Evolutionary conservation across 495 filamentous ascomycete species (phyloP).

Genomic region (Evernia prunastri): DNA sequence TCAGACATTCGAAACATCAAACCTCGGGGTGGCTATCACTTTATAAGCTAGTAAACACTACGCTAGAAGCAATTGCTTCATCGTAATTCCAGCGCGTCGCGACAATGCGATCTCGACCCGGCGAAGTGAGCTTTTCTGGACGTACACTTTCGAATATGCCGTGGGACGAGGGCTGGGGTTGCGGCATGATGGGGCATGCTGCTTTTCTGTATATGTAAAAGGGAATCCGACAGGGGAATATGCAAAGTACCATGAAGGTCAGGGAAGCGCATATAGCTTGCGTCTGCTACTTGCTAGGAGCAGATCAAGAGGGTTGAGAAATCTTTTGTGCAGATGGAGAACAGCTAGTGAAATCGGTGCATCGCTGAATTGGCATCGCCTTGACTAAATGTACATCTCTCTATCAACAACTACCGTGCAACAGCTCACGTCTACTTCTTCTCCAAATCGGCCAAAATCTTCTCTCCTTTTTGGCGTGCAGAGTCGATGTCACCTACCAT

Average conservation of each 20-base stretch:
- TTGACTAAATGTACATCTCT: slow-evolving; percentile 16
- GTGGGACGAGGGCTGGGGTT: not conserved
- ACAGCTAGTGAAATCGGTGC: slow-evolving; percentile 5
- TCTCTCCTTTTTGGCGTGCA: slow-evolving; percentile 94
- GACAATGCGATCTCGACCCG: not conserved
- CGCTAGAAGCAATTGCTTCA: not conserved
- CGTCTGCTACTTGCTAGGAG: not conserved
- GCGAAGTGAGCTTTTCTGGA: not conserved
- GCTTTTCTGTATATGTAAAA: not conserved
- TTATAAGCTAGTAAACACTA: no score
- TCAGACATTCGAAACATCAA: not conserved
- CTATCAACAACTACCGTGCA: slow-evolving; percentile 2
- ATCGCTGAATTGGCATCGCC: slow-evolving; percentile 1
- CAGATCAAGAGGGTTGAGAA: not conserved
- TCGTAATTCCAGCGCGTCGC: not conserved
- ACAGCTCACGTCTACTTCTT: slow-evolving; percentile 27
- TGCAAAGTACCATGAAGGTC: not conserved
- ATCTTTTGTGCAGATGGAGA: slow-evolving; percentile 2
- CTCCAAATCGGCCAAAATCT: slow-evolving; percentile 96
- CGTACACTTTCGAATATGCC: not conserved
- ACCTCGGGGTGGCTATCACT: no score
- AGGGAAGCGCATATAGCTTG: not conserved
- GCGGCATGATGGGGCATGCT: not conserved
- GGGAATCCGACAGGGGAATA: not conserved
- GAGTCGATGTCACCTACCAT: slow-evolving; percentile 96